Evolutionary conservation across 2,329 filamentous ascomycete species (phyloP), one percentile per base, ranked within the genome.

Genomic region (Amesomyces nigricolor): DNA sequence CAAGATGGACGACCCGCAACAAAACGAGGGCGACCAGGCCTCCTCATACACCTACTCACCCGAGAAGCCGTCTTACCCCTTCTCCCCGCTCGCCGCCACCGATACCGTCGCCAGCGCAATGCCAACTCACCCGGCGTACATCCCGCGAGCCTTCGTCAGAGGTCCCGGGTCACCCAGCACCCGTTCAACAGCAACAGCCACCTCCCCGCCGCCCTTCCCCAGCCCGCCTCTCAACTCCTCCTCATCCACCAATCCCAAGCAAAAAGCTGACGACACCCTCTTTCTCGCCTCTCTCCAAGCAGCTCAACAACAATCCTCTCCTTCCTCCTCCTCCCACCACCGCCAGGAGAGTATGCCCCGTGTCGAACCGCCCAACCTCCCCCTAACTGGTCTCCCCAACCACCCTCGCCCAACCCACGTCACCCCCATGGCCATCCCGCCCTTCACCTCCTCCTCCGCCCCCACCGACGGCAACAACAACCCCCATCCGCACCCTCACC

Each of bases 51-150:
- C 43, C 39, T 60, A 56, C 51, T 59, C 58, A 17, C 54, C 53
- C 9, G 57, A 61, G 42, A 59, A 61, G 44, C 17, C 47, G 9
- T 51, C 58, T 19, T 56, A 58, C 44, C 14, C 44, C 38, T 52
- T 61, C 42, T 60, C 59, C 7, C 58, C 58, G 11, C 30, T 58
- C n/a, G 51, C 54, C 47, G 47, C 55, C 30, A 47, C 46, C 30
- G 58, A 57, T n/a, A 44, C 51, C 17, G 56, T 57, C 13, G 56
- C 58, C 13, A 70, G 61, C 44, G 69, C 70, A 0, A 67, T 79
- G 42, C 77, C 77, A 0, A 68, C 75, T 0, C 78, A 80, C 56
- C 74, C 72, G 0, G 78, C 78, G 0, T 80, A 80, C 48, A 70
- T 78, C 17, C 73, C 75, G 1, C 68, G 67, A 4, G 65, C 69